Base-by-base conservation (phyloP, 805 yeast genomes). In the Lipomyces orientalis region DNA sequence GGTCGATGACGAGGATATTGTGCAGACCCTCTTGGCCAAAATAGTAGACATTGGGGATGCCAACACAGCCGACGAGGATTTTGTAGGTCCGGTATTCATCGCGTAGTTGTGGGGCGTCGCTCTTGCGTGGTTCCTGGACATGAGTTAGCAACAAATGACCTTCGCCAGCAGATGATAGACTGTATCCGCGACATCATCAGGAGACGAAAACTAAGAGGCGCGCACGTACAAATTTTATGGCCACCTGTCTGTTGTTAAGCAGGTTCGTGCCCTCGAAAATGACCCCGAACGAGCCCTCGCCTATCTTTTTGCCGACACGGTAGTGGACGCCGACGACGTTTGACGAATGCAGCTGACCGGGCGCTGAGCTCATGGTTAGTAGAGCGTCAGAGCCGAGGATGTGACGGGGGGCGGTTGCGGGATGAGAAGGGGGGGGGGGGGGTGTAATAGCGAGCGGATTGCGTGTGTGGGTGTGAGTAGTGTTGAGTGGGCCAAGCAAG, bases 1-100 rank as follows among this genome's bases (percentile, higher is more conserved):
- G 84, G 78, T 95, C 99, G 74, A 95, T 95, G 51, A 95, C 97
- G 71, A 95, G 82, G 62, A 95, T 93, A 79, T 94, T 93, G 82
- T 95, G 98, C 68, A 95, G 86, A 39, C 99, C 98, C 80, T 95
- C 99, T 78, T 95, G 98, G 67, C 99, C 99, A 79, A 94, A 94
- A 78, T 93, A 95, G 81, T 95, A 95, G n/a, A 97, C 98, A 75
- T 89, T 88, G 62, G 99, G 99, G 62, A 95, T 89, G 59, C 98
- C 98, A 56, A 82, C 84, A 61, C 89, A 85, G 22, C 96, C 97
- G 66, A 87, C 87, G 61, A 95, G 83, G 65, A 91, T 90, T 76
- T 93, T 90, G 80, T 95, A 95, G n/a, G 97, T 90, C 75, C 98
- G 85, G 79, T 93, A 95, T 80, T 95, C 99, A 79, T 95, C 99